Evolutionary conservation across 495 filamentous ascomycete genomes (phyloP).

Genomic region (Daldinia vernicosa): DNA sequence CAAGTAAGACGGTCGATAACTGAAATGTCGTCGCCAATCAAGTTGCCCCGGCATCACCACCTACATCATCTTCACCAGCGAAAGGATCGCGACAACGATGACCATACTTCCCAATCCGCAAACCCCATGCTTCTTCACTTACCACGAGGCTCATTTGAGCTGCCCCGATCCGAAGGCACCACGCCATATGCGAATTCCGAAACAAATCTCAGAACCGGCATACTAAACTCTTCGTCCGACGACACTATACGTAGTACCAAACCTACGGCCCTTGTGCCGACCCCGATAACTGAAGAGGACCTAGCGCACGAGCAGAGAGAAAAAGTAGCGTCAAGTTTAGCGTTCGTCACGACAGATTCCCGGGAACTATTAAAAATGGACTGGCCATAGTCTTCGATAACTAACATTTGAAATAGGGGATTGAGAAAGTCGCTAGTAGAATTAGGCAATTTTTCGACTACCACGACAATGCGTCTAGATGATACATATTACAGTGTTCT

Average conservation of each 20-base stretch:
- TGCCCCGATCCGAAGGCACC: constrained; percentile 52
- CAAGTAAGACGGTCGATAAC: constrained; percentile 60
- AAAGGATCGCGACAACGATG: constrained; percentile 54
- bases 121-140: constrained; percentile 38
- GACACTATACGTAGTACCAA: constrained; percentile 31
- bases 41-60: constrained; percentile 54
- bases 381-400: neutral
- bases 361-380: neutral
- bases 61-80: constrained; percentile 52
- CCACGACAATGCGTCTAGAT: constrained; percentile 78
- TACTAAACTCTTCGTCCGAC: constrained; percentile 48
- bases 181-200: constrained; percentile 56
- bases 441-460: constrained; percentile 57
- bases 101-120: constrained; percentile 46
- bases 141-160: constrained; percentile 50
- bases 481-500: constrained; percentile 86
- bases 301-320: constrained; percentile 54
- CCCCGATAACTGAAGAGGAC: constrained; percentile 45
- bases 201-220: constrained; percentile 52
- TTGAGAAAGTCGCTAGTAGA: constrained; percentile 54
- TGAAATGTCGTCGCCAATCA: constrained; percentile 60
- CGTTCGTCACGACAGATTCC: constrained; percentile 44
- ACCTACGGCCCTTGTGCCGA: constrained; percentile 15
- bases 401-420: constrained; percentile 48
- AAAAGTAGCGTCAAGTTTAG: constrained; percentile 51